Evolutionary conservation across 192 early-diverging fungal species (phyloP).

Genomic region (Radiomyces spectabilis): DNA sequence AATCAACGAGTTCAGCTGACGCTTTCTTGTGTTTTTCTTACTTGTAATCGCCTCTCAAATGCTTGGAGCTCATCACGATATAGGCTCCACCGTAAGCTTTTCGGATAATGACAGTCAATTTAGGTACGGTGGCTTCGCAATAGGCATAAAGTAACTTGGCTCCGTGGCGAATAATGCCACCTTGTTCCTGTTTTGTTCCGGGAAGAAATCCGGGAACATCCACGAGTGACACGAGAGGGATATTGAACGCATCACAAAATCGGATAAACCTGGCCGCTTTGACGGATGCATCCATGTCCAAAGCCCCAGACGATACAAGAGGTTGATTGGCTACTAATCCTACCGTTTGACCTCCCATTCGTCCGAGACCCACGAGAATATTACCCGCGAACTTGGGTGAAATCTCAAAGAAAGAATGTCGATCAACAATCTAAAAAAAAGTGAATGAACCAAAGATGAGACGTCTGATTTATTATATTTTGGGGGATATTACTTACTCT

Average conservation of each 20-base stretch:
- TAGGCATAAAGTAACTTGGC: slow-evolving; percentile 96
- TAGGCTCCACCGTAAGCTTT: slow-evolving; percentile 98
- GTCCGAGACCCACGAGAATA: slow-evolving; percentile 85
- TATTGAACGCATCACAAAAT: slow-evolving; percentile 95
- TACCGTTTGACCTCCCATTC: slow-evolving; percentile 79
- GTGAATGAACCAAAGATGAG: not conserved
- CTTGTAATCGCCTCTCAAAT: slow-evolving; percentile 81
- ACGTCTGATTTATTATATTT: not conserved
- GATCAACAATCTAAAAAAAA: slow-evolving; percentile 67
- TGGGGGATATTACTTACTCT: slow-evolving; percentile 11
- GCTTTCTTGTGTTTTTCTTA: not conserved
- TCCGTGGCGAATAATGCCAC: slow-evolving; percentile 92
- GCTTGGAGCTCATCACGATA: slow-evolving; percentile 96
- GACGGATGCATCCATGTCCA: slow-evolving; percentile 92
- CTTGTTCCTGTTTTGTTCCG: slow-evolving; percentile 90
- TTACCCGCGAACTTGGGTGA: slow-evolving; percentile 88
- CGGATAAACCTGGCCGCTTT: slow-evolving; percentile 96
- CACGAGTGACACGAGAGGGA: slow-evolving; percentile 89
- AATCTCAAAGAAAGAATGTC: slow-evolving; percentile 85
- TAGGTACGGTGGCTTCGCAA: slow-evolving; percentile 94
- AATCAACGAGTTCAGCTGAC: not conserved
- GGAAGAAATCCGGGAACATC: slow-evolving; percentile 97
- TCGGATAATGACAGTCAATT: slow-evolving; percentile 89
- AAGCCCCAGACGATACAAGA: slow-evolving; percentile 86
- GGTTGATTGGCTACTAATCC: slow-evolving; percentile 94